phyloP scores from a whole-genome alignment of 2,329 filamentous ascomycete species.

The Biscogniauxia marginata region DNA sequence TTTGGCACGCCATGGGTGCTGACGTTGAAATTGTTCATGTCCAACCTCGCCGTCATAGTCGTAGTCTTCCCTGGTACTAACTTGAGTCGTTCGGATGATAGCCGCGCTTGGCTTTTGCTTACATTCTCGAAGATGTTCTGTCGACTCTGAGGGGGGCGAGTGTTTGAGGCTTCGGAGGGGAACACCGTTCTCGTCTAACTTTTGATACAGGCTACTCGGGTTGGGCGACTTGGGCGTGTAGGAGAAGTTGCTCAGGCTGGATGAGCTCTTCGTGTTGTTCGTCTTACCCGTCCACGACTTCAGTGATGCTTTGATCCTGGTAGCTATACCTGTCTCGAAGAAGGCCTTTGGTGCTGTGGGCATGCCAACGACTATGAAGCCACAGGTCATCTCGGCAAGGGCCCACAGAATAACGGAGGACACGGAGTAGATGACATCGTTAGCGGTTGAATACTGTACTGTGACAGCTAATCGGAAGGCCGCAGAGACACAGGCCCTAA shows the following conservation, averaged over 20 bases:
- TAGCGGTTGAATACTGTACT: conserved; percentile 28
- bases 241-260: conserved; percentile 5
- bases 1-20: conserved; percentile 14
- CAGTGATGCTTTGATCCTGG: conserved; percentile 16
- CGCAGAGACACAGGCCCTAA: conserved; percentile 41
- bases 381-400: conserved; percentile 44
- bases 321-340: conserved; percentile 21
- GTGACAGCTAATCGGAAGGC: conserved; percentile 37
- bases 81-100: conserved; percentile 23
- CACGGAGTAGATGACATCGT: conserved; percentile 37
- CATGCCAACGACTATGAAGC: conserved; percentile 42
- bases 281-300: conserved; percentile 17
- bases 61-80: conserved; percentile 17
- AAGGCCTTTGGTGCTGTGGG: conserved; percentile 40
- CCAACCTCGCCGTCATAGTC: conserved; percentile 11
- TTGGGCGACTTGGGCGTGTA: conserved; percentile 2
- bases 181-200: conserved; percentile 21
- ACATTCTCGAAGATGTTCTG: conserved; percentile 21
- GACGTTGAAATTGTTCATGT: conserved; percentile 11
- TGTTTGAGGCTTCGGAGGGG: conserved; percentile 18
- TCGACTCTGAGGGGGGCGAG: conserved; percentile 18
- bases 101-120: conserved; percentile 10
- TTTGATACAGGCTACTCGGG: conserved; percentile 17
- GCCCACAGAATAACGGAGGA: conserved; percentile 44
- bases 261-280: conserved; percentile 8